Conservation (phyloP, 2,329 filamentous ascomycete genomes). For the Cadophora sp. region DNA sequence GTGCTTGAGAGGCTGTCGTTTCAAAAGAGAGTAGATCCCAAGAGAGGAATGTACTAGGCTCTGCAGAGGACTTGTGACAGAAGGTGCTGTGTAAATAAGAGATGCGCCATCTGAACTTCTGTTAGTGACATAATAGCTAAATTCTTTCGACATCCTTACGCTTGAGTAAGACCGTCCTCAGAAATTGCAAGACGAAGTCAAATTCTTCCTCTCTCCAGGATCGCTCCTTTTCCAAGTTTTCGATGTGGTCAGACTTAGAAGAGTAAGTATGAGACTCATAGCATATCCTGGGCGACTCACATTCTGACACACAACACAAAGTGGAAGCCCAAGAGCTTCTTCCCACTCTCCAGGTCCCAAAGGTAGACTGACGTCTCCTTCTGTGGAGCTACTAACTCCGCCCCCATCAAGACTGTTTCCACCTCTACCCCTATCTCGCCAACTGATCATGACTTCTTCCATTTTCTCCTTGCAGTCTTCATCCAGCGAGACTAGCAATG, state of each 20-base stretch:
- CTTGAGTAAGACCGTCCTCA: slow-evolving; percentile 88
- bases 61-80: slow-evolving; percentile 77
- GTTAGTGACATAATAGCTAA: slow-evolving; percentile 21
- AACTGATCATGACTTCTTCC: slow-evolving; percentile 83
- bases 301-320: slow-evolving; percentile 96
- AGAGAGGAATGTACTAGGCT: slow-evolving; percentile 84
- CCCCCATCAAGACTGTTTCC: slow-evolving; percentile 69
- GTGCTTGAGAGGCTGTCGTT: slow-evolving; percentile 80
- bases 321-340: slow-evolving; percentile 81
- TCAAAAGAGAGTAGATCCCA: slow-evolving; percentile 83
- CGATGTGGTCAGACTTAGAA: slow-evolving; percentile 55
- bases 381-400: slow-evolving; percentile 60
- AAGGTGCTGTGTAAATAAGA: slow-evolving; percentile 83
- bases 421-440: slow-evolving; percentile 78
- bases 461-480: slow-evolving; percentile 80
- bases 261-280: slow-evolving; percentile 36
- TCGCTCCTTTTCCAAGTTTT: slow-evolving; percentile 85
- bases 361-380: slow-evolving; percentile 75
- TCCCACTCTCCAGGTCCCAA: slow-evolving; percentile 93
- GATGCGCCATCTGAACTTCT: slow-evolving; percentile 73
- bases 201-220: slow-evolving; percentile 97
- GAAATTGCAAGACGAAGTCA: slow-evolving; percentile 91
- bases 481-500: slow-evolving; percentile 76
- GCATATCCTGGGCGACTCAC: slow-evolving; percentile 54
- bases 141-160: slow-evolving; percentile 58